Evolutionary conservation across 768 basidiomycete species (phyloP).

Genomic region (Russula vinacea): DNA sequence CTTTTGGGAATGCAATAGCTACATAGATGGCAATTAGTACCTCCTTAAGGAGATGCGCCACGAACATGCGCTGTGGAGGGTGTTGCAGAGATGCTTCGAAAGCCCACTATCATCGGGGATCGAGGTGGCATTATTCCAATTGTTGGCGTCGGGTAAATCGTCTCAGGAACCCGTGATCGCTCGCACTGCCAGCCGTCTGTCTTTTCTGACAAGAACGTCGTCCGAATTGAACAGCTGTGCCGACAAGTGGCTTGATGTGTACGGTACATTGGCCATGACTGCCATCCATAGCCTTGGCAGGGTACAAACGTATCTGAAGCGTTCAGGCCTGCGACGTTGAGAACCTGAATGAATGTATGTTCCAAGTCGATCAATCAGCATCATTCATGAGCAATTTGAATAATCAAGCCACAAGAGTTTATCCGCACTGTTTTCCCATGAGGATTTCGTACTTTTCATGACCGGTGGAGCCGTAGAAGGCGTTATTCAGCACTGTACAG

Average conservation of each 20-base stretch:
- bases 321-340: neutral
- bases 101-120: neutral
- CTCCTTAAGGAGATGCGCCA: neutral
- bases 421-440: constrained; percentile 20
- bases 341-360: neutral
- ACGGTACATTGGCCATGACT: neutral
- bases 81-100: neutral
- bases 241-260: neutral
- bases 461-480: neutral
- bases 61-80: neutral
- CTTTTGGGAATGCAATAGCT: neutral
- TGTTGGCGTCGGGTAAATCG: constrained; percentile 6
- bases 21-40: constrained; percentile 2
- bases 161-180: constrained; percentile 15
- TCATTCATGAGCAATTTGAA: neutral
- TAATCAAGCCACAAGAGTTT: constrained; percentile 21
- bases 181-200: neutral
- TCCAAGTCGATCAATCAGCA: constrained; percentile 1
- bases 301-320: neutral
- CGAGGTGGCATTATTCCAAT: neutral
- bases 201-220: neutral
- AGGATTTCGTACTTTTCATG: neutral
- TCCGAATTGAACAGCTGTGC: neutral
- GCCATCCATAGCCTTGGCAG: neutral
- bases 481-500: neutral